These are phyloP conservation scores for Hypoxylon fragiforme DNA, from an alignment of 495 filamentous ascomycete genomes.

Conservation along the genomic window DNA sequence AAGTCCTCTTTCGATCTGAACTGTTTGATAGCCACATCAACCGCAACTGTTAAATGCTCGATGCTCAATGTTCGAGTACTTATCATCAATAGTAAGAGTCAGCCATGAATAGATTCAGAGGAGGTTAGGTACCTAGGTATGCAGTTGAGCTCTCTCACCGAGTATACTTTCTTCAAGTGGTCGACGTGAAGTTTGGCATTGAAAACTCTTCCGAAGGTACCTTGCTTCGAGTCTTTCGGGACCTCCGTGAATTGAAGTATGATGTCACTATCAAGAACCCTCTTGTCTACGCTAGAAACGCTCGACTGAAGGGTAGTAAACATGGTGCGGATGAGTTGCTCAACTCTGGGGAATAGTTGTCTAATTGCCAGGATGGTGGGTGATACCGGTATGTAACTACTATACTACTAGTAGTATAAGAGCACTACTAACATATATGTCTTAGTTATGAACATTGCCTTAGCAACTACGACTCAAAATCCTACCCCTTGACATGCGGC, in stretches of 20 bases:
- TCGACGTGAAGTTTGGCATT: neutral
- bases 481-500: no score
- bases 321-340: neutral
- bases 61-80: no score
- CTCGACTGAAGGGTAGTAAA: neutral
- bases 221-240: neutral
- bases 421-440: neutral
- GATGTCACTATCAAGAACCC: neutral
- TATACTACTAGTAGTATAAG: no score
- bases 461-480: no score
- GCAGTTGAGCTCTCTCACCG: no score
- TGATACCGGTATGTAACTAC: no score
- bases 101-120: no score
- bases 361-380: no score
- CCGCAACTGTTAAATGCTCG: neutral
- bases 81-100: no score
- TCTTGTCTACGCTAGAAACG: no score
- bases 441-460: neutral
- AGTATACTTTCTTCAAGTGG: no score
- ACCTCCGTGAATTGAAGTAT: neutral
- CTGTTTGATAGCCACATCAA: neutral
- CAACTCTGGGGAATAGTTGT: neutral
- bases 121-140: no score
- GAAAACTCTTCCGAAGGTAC: neutral
- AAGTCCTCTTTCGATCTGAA: neutral